Percentiles rank a stretch among this genome's conserved stretches.
Evolutionary conservation across 2,329 filamentous ascomycete genomes (phyloP).

Genomic region (Sarocladiaceae sp.): DNA sequence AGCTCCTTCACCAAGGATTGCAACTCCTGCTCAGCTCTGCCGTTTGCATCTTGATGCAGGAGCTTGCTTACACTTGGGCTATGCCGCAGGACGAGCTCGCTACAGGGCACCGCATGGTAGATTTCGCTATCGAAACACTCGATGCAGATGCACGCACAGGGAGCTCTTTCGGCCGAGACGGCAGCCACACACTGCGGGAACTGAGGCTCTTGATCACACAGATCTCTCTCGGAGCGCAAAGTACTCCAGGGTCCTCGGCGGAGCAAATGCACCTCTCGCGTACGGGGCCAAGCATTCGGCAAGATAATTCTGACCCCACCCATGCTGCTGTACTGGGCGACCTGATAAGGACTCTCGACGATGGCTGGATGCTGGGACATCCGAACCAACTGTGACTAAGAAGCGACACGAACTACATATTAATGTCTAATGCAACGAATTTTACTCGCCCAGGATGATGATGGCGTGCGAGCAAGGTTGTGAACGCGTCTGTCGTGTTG

Average conservation of each 20-base stretch:
- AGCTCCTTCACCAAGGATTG: constrained; percentile 37
- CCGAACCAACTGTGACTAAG: no score
- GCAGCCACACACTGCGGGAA: neutral
- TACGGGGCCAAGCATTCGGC: neutral
- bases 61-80: constrained; percentile 30
- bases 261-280: neutral
- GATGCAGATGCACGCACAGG: constrained; percentile 1
- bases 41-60: constrained; percentile 39
- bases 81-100: constrained; percentile 5
- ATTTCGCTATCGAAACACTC: constrained; percentile 3
- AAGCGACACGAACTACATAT: no score
- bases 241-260: neutral
- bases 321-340: neutral
- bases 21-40: constrained; percentile 46
- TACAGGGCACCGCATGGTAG: constrained; percentile 2
- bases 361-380: constrained; percentile 3
- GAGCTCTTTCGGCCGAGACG: neutral
- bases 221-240: neutral
- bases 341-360: neutral
- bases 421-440: constrained; percentile 8
- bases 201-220: neutral
- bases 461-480: no score
- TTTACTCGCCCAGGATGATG: no score
- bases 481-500: no score
- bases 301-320: neutral